A percentile compares a stretch with the other conserved stretches of the same genome.
Evolutionary conservation across 108 stramenopile genomes (phyloP).

Genomic region (Fragilaria radians): DNA sequence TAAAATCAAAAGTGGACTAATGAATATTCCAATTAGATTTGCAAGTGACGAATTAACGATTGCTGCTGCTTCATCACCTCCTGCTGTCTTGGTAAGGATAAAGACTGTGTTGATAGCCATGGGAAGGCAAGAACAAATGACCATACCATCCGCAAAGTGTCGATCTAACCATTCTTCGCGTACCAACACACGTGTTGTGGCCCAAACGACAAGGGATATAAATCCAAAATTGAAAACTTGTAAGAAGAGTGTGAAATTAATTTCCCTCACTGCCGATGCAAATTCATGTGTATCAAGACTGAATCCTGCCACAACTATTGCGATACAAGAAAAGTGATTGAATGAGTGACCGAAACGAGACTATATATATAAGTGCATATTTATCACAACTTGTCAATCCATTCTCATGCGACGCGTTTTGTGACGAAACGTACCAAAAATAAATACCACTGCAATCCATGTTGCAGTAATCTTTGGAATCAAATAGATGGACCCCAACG

Average conservation of each 20-base stretch:
- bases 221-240: constrained; percentile 51
- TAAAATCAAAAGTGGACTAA: constrained; percentile 47
- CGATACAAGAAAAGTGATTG: too few relatives aligned
- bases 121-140: constrained; percentile 47
- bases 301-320: constrained; percentile 43
- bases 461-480: constrained; percentile 55
- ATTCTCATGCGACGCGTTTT: too few relatives aligned
- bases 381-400: not conserved
- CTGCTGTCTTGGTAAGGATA: constrained; percentile 50
- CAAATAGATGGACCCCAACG: constrained; percentile 52
- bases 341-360: not conserved
- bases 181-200: constrained; percentile 28
- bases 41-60: constrained; percentile 53
- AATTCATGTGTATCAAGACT: constrained; percentile 52
- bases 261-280: constrained; percentile 29
- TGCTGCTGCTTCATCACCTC: constrained; percentile 60
- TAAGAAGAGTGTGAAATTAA: constrained; percentile 51
- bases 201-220: constrained; percentile 41
- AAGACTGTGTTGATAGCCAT: constrained; percentile 61
- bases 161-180: not conserved
- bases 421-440: constrained; percentile 36
- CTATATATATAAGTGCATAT: not conserved
- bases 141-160: constrained; percentile 10
- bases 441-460: constrained; percentile 58
- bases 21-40: constrained; percentile 53